Percentiles rank a stretch among this genome's conserved stretches.
These are phyloP conservation scores for Fraxinus nigra DNA, from an alignment of 305 asterid species.

Conservation along the genomic window DNA sequence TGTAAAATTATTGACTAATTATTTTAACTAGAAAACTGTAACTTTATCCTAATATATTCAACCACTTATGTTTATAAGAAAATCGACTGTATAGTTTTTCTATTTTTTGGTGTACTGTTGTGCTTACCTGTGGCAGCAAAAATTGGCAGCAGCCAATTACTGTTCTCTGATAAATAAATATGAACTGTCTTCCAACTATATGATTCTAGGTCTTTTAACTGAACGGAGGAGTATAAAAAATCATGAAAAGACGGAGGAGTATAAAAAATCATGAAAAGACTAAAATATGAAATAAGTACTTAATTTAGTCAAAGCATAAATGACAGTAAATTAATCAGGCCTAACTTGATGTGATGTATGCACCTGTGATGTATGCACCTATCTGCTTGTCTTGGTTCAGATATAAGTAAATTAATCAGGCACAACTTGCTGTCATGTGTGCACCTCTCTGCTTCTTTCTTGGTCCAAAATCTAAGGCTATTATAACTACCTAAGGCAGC, in stretches of 20 bases:
- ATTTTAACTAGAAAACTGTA: background rate
- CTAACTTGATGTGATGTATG: background rate
- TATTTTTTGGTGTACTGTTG: background rate
- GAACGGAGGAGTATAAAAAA: background rate
- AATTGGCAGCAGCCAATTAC: background rate
- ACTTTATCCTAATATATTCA: background rate
- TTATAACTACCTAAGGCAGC: background rate
- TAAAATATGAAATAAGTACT: background rate
- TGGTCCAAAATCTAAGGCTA: background rate
- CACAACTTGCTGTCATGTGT: background rate
- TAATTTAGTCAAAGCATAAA: background rate
- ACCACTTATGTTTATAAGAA: background rate
- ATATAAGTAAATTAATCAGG: background rate
- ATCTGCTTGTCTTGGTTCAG: background rate
- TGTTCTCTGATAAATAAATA: background rate
- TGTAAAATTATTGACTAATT: background rate
- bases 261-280: background rate
- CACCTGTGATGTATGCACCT: background rate
- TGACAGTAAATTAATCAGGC: background rate
- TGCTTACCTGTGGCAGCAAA: background rate
- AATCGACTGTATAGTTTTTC: background rate
- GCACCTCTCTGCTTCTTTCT: background rate
- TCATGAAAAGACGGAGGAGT: background rate
- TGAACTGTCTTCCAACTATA: background rate
- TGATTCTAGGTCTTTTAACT: background rate